Percentiles rank a stretch among this genome's conserved stretches.
Evolutionary conservation across 2,329 filamentous ascomycete genomes (phyloP).

Genomic region (Penicillium sp.): DNA sequence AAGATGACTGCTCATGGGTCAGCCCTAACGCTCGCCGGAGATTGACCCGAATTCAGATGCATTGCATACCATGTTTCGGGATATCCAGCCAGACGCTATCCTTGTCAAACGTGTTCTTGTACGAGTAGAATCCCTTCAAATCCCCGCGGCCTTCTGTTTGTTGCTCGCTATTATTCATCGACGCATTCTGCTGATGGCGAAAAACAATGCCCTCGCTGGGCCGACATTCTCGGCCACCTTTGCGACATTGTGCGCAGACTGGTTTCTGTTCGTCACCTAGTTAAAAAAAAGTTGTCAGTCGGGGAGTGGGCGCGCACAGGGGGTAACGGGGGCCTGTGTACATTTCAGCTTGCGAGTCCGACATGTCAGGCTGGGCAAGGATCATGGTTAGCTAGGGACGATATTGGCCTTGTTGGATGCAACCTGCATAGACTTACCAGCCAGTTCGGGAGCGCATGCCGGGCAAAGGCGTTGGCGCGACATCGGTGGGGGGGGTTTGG

Average conservation of each 20-base stretch:
- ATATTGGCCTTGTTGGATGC: neutral
- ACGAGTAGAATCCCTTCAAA: slow-evolving; percentile 65
- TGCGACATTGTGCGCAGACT: slow-evolving; percentile 62
- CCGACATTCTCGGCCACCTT: slow-evolving; percentile 62
- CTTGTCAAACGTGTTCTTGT: slow-evolving; percentile 66
- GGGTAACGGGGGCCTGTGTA: slow-evolving; percentile 16
- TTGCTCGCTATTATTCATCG: slow-evolving; percentile 59
- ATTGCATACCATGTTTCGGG: slow-evolving; percentile 55
- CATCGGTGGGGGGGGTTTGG: slow-evolving; percentile 22
- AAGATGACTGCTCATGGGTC: slow-evolving; percentile 54
- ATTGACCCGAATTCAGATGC: neutral
- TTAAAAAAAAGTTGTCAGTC: neutral
- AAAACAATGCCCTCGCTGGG: slow-evolving; percentile 66
- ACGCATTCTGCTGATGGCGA: slow-evolving; percentile 69
- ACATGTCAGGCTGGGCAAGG: slow-evolving; percentile 53
- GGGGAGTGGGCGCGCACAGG: slow-evolving; percentile 2
- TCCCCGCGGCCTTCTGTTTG: slow-evolving; percentile 45
- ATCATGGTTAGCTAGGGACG: neutral
- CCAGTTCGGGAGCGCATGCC: slow-evolving; percentile 49
- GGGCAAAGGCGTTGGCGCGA: slow-evolving; percentile 30
- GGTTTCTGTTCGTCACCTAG: slow-evolving; percentile 60
- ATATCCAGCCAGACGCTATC: slow-evolving; percentile 65
- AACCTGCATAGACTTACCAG: slow-evolving; percentile 37
- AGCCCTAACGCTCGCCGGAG: slow-evolving; percentile 1
- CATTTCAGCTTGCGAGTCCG: slow-evolving; percentile 66